phyloP scores from a whole-genome alignment of 352 stramenopile genomes.

The Pythium chondricola region DNA sequence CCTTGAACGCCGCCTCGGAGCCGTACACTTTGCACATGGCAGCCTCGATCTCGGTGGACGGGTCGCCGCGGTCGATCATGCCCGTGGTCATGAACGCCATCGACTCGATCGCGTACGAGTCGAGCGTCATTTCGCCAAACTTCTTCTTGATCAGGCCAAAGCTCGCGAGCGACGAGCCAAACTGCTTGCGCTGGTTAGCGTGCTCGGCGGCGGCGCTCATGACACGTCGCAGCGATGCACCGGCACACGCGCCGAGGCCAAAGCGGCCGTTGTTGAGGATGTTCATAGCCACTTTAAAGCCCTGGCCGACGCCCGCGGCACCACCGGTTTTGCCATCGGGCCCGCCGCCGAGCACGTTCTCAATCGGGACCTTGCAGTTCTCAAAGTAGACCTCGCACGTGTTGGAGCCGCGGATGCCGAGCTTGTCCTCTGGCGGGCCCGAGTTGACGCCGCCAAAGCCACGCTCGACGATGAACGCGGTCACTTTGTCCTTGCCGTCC shows the following conservation, averaged over 20 bases:
- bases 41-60: constrained; percentile 83
- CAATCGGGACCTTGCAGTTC: constrained; percentile 91
- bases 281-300: constrained; percentile 92
- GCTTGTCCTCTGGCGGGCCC: constrained; percentile 93
- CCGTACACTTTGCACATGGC: constrained; percentile 88
- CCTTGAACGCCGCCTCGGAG: constrained; percentile 73
- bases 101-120: constrained; percentile 82
- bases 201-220: constrained; percentile 62
- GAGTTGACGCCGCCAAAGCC: constrained; percentile 88
- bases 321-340: constrained; percentile 67
- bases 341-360: constrained; percentile 86
- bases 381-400: constrained; percentile 96
- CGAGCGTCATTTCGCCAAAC: constrained; percentile 73
- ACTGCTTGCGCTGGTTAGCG: constrained; percentile 78
- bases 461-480: constrained; percentile 96
- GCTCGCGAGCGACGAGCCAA: constrained; percentile 57
- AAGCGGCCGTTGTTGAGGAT: constrained; percentile 93
- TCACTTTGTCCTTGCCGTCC: constrained; percentile 97
- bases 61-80: constrained; percentile 84
- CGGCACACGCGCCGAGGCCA: constrained; percentile 69
- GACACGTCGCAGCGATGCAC: constrained; percentile 61
- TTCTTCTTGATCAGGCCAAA: constrained; percentile 89
- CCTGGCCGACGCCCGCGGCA: constrained; percentile 71
- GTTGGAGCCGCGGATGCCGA: constrained; percentile 96
- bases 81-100: constrained; percentile 89